Conservation (phyloP, 139 green algal genomes). For the Coelastrella sp. region DNA sequence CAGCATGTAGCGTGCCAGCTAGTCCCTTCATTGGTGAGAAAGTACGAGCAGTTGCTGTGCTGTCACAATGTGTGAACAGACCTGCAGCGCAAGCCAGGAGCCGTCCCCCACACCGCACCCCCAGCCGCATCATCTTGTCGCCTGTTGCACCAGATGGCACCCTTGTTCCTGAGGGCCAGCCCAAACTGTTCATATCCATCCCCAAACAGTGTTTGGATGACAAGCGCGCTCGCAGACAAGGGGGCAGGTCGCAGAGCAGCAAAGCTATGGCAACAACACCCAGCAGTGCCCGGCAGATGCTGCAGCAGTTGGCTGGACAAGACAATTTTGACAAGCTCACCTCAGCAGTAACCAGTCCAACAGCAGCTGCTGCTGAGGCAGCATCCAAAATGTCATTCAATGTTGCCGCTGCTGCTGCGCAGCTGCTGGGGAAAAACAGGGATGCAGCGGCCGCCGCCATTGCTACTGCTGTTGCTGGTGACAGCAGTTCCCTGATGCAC, state of each 20-base stretch:
- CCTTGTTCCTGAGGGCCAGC: neutral
- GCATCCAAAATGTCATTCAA: slow-evolving; percentile 28
- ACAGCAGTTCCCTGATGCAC: neutral
- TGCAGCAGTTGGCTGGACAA: slow-evolving; percentile 31
- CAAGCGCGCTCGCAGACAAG: slow-evolving; percentile 16
- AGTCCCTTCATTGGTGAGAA: neutral
- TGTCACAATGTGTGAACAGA: neutral
- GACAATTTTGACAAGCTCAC: neutral
- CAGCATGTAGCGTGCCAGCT: neutral
- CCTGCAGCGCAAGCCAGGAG: neutral
- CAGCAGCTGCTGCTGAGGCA: slow-evolving; percentile 35
- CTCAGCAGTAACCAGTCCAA: neutral
- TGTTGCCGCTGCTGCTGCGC: slow-evolving; percentile 38
- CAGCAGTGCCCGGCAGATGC: neutral
- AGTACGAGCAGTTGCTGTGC: neutral
- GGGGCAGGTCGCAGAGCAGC: neutral
- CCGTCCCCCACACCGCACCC: neutral
- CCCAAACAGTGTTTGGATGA: slow-evolving; percentile 3
- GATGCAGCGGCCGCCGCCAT: slow-evolving; percentile 16
- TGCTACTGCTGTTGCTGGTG: slow-evolving; percentile 12
- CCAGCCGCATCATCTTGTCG: slow-evolving; percentile 44
- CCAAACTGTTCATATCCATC: slow-evolving; percentile 41
- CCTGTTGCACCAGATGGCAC: slow-evolving; percentile 35
- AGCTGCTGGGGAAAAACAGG: slow-evolving; percentile 31
- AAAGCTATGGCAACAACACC: neutral